Evolutionary conservation across 257 asterid genomes (phyloP).

Genomic region (Petrea volubilis): DNA sequence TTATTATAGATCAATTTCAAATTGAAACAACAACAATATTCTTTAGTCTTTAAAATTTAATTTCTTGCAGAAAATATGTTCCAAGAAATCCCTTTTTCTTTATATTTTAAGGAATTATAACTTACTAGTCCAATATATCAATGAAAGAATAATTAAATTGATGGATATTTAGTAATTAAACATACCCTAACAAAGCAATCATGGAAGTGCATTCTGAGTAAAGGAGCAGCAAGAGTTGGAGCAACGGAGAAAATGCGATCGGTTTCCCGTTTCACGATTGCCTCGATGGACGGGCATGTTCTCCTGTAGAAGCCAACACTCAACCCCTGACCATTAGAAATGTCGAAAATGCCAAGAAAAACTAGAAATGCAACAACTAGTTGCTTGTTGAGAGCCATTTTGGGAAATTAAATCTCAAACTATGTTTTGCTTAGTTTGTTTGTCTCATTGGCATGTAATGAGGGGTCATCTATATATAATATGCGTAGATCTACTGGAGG

Average conservation of each 20-base stretch:
- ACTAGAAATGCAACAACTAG: slow-evolving; percentile 23
- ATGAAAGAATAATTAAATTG: background rate
- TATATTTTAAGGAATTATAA: too few species aligned
- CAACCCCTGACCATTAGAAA: slow-evolving; percentile 38
- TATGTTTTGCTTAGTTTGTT: background rate
- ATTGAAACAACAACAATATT: too few species aligned
- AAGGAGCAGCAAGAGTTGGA: slow-evolving; percentile 58
- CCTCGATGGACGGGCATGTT: slow-evolving; percentile 52
- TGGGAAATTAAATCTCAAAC: background rate
- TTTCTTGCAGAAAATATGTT: too few species aligned
- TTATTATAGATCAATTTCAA: too few species aligned
- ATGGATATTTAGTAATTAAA: background rate
- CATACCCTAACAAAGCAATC: slow-evolving; percentile 78
- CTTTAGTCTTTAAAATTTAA: too few species aligned
- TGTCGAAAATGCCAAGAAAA: slow-evolving; percentile 23
- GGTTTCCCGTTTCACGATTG: slow-evolving; percentile 44
- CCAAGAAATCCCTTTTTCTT: too few species aligned
- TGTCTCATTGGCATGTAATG: background rate
- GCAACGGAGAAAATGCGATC: slow-evolving; percentile 32
- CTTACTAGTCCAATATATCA: background rate
- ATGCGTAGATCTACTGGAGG: background rate
- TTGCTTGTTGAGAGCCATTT: slow-evolving; percentile 41
- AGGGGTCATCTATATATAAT: background rate
- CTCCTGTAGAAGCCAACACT: slow-evolving; percentile 33
- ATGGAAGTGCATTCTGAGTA: slow-evolving; percentile 76